phyloP scores from a whole-genome alignment of 2,329 filamentous ascomycete genomes.

The Ophiosphaerella herpotricha region DNA sequence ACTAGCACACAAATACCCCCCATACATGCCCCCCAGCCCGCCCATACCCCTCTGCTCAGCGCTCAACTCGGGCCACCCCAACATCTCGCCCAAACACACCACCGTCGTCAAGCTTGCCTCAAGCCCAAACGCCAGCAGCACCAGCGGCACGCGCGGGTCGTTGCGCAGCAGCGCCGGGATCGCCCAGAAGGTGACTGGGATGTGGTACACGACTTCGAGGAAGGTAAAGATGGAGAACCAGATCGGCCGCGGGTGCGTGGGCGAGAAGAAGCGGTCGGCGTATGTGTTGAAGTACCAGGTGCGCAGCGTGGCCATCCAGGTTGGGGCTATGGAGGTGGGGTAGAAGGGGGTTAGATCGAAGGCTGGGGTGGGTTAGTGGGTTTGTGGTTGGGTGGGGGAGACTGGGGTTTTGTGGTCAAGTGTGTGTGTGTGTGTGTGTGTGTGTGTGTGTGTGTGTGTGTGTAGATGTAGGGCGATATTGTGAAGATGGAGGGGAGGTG shows the following conservation, averaged over 20 bases:
- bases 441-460: too few species aligned
- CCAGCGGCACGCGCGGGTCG: constrained; percentile 61
- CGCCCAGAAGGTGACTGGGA: constrained; percentile 65
- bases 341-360: constrained; percentile 66
- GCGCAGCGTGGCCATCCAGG: constrained; percentile 56
- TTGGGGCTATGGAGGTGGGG: constrained; percentile 56
- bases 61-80: constrained; percentile 54
- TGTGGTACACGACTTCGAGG: constrained; percentile 65
- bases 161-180: constrained; percentile 61
- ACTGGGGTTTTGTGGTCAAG: too few species aligned
- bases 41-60: constrained; percentile 29
- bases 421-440: too few species aligned
- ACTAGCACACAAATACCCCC: constrained; percentile 43
- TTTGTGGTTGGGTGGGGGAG: constrained; percentile 1
- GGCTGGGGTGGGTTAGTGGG: constrained; percentile 46
- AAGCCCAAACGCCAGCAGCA: constrained; percentile 63
- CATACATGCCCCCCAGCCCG: constrained; percentile 46
- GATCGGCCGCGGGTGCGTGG: constrained; percentile 16
- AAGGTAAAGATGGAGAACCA: constrained; percentile 64
- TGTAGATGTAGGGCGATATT: too few species aligned
- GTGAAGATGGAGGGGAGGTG: not conserved
- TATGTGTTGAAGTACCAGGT: constrained; percentile 65
- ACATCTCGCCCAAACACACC: constrained; percentile 65
- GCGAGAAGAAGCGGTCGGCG: constrained; percentile 66
- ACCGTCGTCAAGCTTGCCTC: constrained; percentile 66